Evolutionary conservation across 2,329 filamentous ascomycete species (phyloP).

Genomic region (Rhytidhysteron rufulum): DNA sequence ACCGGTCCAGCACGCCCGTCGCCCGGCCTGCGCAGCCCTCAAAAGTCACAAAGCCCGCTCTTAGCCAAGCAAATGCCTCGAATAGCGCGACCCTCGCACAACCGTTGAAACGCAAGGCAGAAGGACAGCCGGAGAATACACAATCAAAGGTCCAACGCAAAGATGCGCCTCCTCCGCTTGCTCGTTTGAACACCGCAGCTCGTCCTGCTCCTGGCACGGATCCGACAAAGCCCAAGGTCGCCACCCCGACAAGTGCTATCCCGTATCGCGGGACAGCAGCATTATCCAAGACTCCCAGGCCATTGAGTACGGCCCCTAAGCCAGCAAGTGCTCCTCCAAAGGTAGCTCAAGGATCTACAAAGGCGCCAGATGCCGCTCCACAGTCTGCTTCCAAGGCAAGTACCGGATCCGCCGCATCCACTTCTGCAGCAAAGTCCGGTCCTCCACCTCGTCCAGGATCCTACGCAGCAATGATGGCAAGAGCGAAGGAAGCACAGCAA

Average conservation of each 20-base stretch:
- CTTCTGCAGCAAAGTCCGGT: constrained; percentile 17
- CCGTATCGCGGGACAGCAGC: constrained; percentile 37
- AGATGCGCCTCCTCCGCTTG: constrained; percentile 19
- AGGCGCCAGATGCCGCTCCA: constrained; percentile 1
- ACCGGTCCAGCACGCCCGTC: constrained; percentile 15
- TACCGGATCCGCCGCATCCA: constrained; percentile 11
- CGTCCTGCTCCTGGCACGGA: constrained; percentile 22
- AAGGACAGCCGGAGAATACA: constrained; percentile 25
- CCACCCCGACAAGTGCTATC: constrained; percentile 19
- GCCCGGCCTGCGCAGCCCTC: constrained; percentile 18
- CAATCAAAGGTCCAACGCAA: constrained; percentile 32
- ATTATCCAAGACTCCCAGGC: constrained; percentile 2
- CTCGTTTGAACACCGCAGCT: constrained; percentile 19
- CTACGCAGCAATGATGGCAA: constrained; percentile 69
- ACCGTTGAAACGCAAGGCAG: constrained; percentile 39
- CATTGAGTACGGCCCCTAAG: not conserved
- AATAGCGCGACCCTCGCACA: constrained; percentile 31
- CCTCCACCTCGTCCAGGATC: constrained; percentile 66
- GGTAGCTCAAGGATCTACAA: not conserved
- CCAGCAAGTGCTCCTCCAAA: not conserved
- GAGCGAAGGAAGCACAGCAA: constrained; percentile 59
- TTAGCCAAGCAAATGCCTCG: constrained; percentile 19
- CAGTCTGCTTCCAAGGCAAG: constrained; percentile 10
- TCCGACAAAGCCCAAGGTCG: constrained; percentile 18
- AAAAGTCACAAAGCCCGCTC: constrained; percentile 28